Conservation (phyloP, 805 yeast genomes). For the Alloascoidea africana region DNA sequence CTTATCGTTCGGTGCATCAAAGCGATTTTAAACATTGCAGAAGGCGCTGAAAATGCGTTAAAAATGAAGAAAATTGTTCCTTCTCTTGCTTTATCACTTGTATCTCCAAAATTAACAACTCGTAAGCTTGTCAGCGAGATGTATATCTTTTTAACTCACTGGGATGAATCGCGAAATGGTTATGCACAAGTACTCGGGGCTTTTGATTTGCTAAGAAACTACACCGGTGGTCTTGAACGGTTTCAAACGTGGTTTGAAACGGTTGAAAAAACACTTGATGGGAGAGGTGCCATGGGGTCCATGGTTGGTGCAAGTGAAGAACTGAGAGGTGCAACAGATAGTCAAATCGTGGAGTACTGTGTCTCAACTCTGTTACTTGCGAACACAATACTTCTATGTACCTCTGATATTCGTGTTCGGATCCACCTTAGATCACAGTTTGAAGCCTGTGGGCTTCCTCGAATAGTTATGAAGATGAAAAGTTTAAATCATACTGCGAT, state of each 20-base stretch:
- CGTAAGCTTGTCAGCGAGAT: slow-evolving; percentile 58
- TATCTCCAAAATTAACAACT: slow-evolving; percentile 50
- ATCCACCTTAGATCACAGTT: slow-evolving; percentile 34
- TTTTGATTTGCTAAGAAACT: slow-evolving; percentile 21
- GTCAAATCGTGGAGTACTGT: slow-evolving; percentile 41
- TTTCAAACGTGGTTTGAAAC: slow-evolving; percentile 46
- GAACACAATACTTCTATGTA: slow-evolving; percentile 29
- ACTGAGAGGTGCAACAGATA: slow-evolving; percentile 40
- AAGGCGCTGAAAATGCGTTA: slow-evolving; percentile 33
- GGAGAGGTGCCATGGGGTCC: slow-evolving; percentile 69
- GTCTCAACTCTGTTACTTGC: slow-evolving; percentile 44
- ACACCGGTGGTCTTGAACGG: slow-evolving; percentile 22
- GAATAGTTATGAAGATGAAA: slow-evolving; percentile 28
- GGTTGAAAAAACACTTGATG: slow-evolving; percentile 46
- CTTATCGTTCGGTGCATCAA: slow-evolving; percentile 48
- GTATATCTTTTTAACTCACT: slow-evolving; percentile 29
- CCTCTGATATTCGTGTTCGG: slow-evolving; percentile 14
- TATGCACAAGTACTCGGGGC: slow-evolving; percentile 34
- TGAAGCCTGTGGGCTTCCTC: slow-evolving; percentile 28
- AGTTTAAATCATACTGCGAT: slow-evolving; percentile 34
- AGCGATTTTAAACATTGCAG: slow-evolving; percentile 40
- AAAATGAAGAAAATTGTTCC: slow-evolving; percentile 22
- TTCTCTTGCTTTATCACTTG: slow-evolving; percentile 44
- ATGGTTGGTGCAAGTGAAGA: slow-evolving; percentile 74
- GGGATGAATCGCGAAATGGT: slow-evolving; percentile 14